Conservation (phyloP, 2,329 filamentous ascomycete genomes). For the Cladosporium sp. region DNA sequence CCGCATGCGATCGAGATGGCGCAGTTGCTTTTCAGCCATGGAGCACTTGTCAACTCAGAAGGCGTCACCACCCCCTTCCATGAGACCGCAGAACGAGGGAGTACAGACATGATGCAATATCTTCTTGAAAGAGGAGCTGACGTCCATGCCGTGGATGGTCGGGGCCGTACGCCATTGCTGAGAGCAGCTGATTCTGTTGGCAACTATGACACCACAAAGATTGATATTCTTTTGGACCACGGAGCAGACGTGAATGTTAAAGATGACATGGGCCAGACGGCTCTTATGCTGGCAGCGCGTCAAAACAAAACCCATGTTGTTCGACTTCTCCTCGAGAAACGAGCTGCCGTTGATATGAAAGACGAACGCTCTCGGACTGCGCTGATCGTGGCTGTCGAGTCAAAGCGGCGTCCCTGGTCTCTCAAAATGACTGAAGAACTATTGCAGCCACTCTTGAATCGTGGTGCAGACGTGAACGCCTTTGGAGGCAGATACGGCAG, state of each 20-base stretch:
- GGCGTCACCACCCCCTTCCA: neutral
- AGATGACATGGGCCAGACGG: neutral
- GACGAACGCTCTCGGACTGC: neutral
- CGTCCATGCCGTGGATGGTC: conserved; percentile 18
- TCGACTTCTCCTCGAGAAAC: too few species aligned
- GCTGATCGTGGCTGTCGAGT: neutral
- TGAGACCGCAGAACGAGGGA: neutral
- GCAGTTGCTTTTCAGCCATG: neutral
- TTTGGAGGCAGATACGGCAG: neutral
- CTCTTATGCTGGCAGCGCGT: neutral
- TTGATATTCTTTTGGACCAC: neutral
- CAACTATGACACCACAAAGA: neutral
- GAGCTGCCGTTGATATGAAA: neutral
- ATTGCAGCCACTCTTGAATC: neutral
- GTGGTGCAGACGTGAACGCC: neutral
- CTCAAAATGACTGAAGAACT: neutral
- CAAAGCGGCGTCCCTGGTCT: neutral
- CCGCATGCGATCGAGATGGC: neutral
- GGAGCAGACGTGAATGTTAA: neutral
- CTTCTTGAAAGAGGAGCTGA: conserved; percentile 23
- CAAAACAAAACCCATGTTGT: too few species aligned
- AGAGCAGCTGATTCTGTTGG: neutral
- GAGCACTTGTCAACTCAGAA: neutral
- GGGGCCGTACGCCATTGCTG: conserved; percentile 14
- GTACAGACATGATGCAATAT: conserved; percentile 13